Base-by-base conservation (phyloP, 225 moss, liverwort and hornwort species). In the Lunularia cruciata region DNA sequence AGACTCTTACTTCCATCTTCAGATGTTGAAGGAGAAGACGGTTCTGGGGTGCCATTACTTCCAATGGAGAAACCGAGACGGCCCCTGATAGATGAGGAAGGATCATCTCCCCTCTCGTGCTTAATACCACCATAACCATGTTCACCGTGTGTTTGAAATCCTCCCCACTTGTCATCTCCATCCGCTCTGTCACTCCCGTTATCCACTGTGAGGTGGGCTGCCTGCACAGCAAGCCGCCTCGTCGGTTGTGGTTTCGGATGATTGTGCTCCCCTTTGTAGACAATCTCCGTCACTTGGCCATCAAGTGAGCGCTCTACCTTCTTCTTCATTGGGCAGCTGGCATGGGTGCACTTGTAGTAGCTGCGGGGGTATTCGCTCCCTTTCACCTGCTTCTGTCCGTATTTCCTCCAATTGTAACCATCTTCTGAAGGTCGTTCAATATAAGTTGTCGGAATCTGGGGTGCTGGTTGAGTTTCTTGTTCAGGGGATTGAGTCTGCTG, bases 241-340 rank as follows among this genome's bases (percentile, higher is more conserved):
- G 92, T 80, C 2, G 92, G 90, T 70, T 86, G 88, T 0, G 96
- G 96, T 74, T 90, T 96, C 0, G 86, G 77, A 11, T 96, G 96
- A 82, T 92, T 96, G 69, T 96, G 96, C 68, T 92, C 92, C 11
- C 96, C 96, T 76, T 96, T 96, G 82, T 92, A 96, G 27, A 96
- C 89, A 22, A 96, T 92, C 76, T 96, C 92, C 5, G 90, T 96
- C 63, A 92, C 92, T 76, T 92, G 92, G 6, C 92, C 92, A 65
- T 96, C 89, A 32, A 84, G 92, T n/a, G 92, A 96, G 4, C 92
- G 87, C 81, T 96, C 96, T 51, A 96, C 92, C 77, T 92, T 96
- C 77, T 92, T 96, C 89, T 96, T 96, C 92, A 96, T 96, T 0
- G 86, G 89, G 28, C 92, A 96, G 59, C 67, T 86, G 25, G 92